Conservation (phyloP, 805 yeast genomes). For the Barnettozyma pratensis region DNA sequence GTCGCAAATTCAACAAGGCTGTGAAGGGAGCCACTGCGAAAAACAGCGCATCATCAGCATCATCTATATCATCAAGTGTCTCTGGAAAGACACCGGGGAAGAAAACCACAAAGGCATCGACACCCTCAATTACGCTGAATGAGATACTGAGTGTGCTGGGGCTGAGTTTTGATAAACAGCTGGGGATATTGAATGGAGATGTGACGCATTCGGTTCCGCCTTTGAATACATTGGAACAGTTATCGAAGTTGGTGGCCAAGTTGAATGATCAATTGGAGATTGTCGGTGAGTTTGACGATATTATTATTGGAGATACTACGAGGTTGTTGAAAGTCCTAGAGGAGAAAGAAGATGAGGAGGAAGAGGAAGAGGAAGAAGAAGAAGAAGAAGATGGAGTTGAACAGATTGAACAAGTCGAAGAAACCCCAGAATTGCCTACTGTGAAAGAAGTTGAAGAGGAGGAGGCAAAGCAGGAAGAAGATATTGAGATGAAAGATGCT, state of each 20-base stretch:
- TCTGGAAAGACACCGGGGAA: constrained; percentile 23
- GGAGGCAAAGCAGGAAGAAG: constrained; percentile 35
- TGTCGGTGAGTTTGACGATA: constrained; percentile 25
- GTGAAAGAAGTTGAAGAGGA: constrained; percentile 35
- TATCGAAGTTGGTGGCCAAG: constrained; percentile 36
- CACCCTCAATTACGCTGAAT: constrained; percentile 40
- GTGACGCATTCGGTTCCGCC: constrained; percentile 38
- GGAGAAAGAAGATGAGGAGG: not conserved
- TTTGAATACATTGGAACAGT: constrained; percentile 15
- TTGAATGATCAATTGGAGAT: constrained; percentile 34
- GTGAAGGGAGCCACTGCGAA: not conserved
- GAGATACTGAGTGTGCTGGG: constrained; percentile 48
- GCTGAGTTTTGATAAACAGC: constrained; percentile 51
- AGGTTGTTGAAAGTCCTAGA: constrained; percentile 1
- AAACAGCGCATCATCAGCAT: not conserved
- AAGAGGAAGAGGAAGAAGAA: constrained; percentile 17
- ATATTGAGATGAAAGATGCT: constrained; percentile 36
- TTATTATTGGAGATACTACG: constrained; percentile 13
- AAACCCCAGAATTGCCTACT: not conserved
- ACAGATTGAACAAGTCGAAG: constrained; percentile 34
- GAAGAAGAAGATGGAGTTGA: constrained; percentile 32
- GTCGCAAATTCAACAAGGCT: constrained; percentile 3
- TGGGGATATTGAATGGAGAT: constrained; percentile 61
- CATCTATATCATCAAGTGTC: not conserved
- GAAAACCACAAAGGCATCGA: constrained; percentile 25